A percentile compares a stretch with the other conserved stretches of the same genome.
These are phyloP conservation scores for Peronospora tabacina DNA, from an alignment of 352 stramenopile species.

Conservation along the genomic window DNA sequence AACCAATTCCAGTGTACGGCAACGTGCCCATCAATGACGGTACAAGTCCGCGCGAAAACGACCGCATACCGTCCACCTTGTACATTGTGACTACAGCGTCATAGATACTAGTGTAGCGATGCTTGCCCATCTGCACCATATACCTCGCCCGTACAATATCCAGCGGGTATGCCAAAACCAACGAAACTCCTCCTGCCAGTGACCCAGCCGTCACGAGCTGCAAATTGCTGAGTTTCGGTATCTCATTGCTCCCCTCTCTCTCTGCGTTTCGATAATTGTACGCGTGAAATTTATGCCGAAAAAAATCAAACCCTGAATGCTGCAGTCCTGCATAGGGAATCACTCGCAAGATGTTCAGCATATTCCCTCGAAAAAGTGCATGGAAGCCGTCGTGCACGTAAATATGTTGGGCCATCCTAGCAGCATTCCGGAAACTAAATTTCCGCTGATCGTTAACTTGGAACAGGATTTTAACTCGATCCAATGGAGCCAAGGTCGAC, in stretches of 20 bases:
- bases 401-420: conserved; percentile 49
- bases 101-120: conserved; percentile 63
- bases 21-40: conserved; percentile 78
- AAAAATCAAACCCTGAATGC: conserved; percentile 82
- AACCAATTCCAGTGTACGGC: conserved; percentile 82
- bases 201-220: conserved; percentile 69
- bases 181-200: conserved; percentile 60
- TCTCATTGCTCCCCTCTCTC: conserved; percentile 20
- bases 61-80: conserved; percentile 52
- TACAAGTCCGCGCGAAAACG: conserved; percentile 61
- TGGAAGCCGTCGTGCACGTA: conserved; percentile 63
- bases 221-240: conserved; percentile 64
- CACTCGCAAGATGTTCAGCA: conserved; percentile 72
- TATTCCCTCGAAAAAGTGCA: conserved; percentile 65
- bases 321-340: conserved; percentile 73
- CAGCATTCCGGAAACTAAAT: conserved; percentile 73
- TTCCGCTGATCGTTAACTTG: conserved; percentile 65
- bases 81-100: conserved; percentile 74
- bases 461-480: conserved; percentile 84
- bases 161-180: conserved; percentile 70
- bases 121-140: conserved; percentile 81
- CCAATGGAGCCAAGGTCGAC: conserved; percentile 59
- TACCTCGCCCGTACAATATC: conserved; percentile 78
- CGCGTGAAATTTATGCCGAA: conserved; percentile 68
- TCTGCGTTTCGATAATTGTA: conserved; percentile 62